Evolutionary conservation across 176 grass and related monocot species (phyloP), one percentile per base, ranked within the genome.

Genomic region (Rhynchospora tenuis): DNA sequence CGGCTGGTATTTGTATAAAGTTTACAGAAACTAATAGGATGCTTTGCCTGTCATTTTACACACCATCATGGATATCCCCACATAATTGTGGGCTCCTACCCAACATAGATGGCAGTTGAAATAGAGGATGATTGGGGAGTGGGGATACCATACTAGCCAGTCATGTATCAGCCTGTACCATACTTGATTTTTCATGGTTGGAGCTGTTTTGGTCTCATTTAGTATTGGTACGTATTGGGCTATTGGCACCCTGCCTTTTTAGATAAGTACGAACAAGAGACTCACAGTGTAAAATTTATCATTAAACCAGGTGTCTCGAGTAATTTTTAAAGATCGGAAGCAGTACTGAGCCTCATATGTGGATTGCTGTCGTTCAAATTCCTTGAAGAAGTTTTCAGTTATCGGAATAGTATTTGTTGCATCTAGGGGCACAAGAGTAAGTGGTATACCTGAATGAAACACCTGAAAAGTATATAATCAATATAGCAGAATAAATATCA

Each of bases 401-500:
- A 93, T 82, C 15, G 90, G 95, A 78, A 91, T 98, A 17, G 95
- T 94, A 85, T 94, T 98, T 46, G 95, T 94, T 33, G 90, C 90
- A 86, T 98, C 95, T 85, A 98, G 92, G 79, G 95, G 95, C 63
- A 98, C 78, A 28, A 98, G 90, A 50, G 90, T 98, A 15, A 94
- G 90, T 38, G 92, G 89, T 83, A 94, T 94, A 71, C 92, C 90
- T 43, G 90, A 91, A 86, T 98, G 90, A 38, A 91, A 89, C 22
- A 98, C 95, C 90, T 98, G 70, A 57, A 89, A 81, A 64, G 2
- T 11, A 33, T 72, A 13, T 47, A 44, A 72, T 47, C 9, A 23
- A 28, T 12, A 88, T 88, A 74, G 72, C 85, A 62, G 85, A 88
- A 80, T 89, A 90, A 64, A 92, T 81, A 3, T 92, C 90, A 88